These are phyloP conservation scores for Lipomyces sp. DNA, from an alignment of 805 yeast genomes.

Conservation along the genomic window DNA sequence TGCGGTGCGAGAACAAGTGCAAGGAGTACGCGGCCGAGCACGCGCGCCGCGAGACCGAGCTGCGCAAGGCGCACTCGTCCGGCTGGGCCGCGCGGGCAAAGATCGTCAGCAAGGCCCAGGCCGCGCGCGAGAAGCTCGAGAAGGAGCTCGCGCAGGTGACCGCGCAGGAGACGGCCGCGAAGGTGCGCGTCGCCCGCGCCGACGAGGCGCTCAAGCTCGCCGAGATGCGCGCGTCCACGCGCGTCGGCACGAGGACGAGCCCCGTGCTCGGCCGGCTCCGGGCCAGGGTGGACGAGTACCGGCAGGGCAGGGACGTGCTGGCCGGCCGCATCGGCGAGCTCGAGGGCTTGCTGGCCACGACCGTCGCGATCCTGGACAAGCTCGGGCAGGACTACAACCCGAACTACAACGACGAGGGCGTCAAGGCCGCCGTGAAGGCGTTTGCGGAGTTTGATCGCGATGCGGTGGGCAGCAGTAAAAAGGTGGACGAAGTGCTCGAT, in stretches of 20 bases:
- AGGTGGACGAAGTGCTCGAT: neutral
- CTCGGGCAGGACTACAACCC: slow-evolving; percentile 67
- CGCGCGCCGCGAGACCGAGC: slow-evolving; percentile 31
- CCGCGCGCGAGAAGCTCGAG: slow-evolving; percentile 27
- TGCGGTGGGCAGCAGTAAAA: slow-evolving; percentile 14
- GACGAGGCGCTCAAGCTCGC: slow-evolving; percentile 38
- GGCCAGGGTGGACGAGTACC: slow-evolving; percentile 21
- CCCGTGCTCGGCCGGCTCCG: slow-evolving; percentile 15
- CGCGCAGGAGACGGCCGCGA: slow-evolving; percentile 31
- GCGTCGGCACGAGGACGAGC: slow-evolving; percentile 12
- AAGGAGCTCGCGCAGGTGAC: slow-evolving; percentile 26
- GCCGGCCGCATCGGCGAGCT: neutral
- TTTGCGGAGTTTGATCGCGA: slow-evolving; percentile 35
- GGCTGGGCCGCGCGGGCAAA: slow-evolving; percentile 42
- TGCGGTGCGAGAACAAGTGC: slow-evolving; percentile 58
- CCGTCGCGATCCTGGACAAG: slow-evolving; percentile 43
- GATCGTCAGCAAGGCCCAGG: slow-evolving; percentile 37
- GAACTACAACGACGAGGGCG: slow-evolving; percentile 83
- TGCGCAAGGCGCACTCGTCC: slow-evolving; percentile 29
- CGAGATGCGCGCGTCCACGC: slow-evolving; percentile 6
- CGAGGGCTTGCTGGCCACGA: slow-evolving; percentile 21
- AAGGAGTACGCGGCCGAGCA: slow-evolving; percentile 47
- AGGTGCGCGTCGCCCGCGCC: slow-evolving; percentile 24
- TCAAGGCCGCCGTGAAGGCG: slow-evolving; percentile 61
- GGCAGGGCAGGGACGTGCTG: slow-evolving; percentile 11